phyloP scores from a whole-genome alignment of 768 basidiomycete genomes.

The Nidularia sp. region DNA sequence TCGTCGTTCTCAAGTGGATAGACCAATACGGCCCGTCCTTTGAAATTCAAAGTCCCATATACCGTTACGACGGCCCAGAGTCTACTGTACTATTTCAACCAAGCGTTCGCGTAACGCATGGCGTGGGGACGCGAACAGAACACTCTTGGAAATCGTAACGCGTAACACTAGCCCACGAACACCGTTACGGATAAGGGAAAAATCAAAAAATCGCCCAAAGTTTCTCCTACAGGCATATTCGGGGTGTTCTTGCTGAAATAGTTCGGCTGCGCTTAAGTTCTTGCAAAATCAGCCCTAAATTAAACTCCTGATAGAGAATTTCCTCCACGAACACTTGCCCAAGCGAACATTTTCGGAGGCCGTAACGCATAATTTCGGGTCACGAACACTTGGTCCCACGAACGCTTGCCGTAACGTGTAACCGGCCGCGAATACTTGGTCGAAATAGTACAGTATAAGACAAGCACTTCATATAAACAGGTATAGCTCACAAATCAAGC shows the following conservation, averaged over 20 bases:
- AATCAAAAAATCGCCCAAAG: neutral
- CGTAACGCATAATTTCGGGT: neutral
- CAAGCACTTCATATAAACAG: too few species aligned
- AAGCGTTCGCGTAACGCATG: neutral
- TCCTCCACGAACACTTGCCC: neutral
- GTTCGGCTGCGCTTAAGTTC: neutral
- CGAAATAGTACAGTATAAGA: conserved; percentile 55
- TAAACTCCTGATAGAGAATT: neutral
- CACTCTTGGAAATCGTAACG: too few species aligned
- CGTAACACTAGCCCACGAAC: conserved; percentile 65
- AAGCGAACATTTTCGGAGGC: neutral
- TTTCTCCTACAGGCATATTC: neutral
- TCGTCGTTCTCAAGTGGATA: too few species aligned
- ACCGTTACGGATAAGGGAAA: conserved; percentile 49
- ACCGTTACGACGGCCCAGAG: too few species aligned
- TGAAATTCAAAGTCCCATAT: too few species aligned
- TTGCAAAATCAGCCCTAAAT: neutral
- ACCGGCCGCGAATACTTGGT: conserved; percentile 71
- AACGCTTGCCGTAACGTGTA: conserved; percentile 64
- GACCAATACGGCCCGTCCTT: too few species aligned
- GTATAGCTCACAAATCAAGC: too few species aligned
- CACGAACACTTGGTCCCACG: neutral
- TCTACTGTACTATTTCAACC: conserved; percentile 26
- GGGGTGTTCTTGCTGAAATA: neutral
- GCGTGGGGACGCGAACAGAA: conserved; percentile 4